These are phyloP conservation scores for Pythium myriotylum DNA, from an alignment of 352 stramenopile genomes.

Conservation along the genomic window DNA sequence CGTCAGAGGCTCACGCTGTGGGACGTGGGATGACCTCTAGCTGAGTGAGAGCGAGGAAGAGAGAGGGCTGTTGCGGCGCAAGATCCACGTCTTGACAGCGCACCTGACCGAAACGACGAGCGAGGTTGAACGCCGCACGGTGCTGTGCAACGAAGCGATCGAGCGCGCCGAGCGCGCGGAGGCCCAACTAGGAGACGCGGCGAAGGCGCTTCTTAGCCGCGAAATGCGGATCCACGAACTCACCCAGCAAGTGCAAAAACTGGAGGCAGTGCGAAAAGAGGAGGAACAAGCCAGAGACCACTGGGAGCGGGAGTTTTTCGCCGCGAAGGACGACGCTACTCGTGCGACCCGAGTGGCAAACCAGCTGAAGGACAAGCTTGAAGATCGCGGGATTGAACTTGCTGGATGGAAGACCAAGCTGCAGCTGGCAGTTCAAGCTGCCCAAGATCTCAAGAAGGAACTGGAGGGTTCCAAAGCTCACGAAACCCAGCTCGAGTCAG, in stretches of 20 bases:
- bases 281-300: constrained; percentile 50
- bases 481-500: constrained; percentile 1
- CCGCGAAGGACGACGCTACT: constrained; percentile 28
- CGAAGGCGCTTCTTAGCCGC: constrained; percentile 51
- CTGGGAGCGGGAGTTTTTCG: constrained; percentile 53
- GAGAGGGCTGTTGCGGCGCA: constrained; percentile 35
- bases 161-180: constrained; percentile 47
- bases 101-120: constrained; percentile 57
- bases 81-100: constrained; percentile 41
- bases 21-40: background rate
- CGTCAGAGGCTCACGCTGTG: too few relatives aligned
- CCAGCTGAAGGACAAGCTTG: constrained; percentile 14
- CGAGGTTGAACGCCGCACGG: constrained; percentile 56
- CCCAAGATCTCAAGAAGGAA: constrained; percentile 30
- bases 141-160: constrained; percentile 51
- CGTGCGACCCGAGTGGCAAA: constrained; percentile 24
- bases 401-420: constrained; percentile 50
- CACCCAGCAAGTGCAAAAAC: constrained; percentile 34
- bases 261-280: constrained; percentile 33
- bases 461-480: constrained; percentile 3
- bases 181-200: constrained; percentile 40
- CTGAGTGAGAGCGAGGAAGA: constrained; percentile 40
- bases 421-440: constrained; percentile 32
- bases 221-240: constrained; percentile 69
- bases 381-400: constrained; percentile 30